Percentiles rank a stretch among this genome's conserved stretches.
These are phyloP conservation scores for Blastobotrys raffinosifermentans DNA, from an alignment of 1,139 yeast species.

Conservation along the genomic window DNA sequence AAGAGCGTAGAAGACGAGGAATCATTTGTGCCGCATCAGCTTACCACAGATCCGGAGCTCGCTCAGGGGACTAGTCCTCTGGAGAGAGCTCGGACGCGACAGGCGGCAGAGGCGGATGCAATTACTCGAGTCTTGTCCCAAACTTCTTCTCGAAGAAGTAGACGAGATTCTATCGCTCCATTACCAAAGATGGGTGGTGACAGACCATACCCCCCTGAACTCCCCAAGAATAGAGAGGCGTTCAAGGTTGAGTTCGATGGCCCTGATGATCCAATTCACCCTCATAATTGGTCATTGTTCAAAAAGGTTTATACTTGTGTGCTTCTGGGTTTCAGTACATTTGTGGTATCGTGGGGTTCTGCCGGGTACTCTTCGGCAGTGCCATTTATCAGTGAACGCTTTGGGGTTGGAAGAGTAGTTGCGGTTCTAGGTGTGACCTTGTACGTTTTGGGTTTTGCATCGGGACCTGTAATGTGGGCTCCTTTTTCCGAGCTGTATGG, in stretches of 20 bases:
- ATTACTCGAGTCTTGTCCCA: conserved; percentile 7
- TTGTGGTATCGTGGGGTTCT: conserved; percentile 33
- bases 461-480: conserved; percentile 76
- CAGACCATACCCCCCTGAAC: too few species aligned
- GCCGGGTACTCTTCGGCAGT: conserved; percentile 32
- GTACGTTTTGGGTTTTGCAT: conserved; percentile 72
- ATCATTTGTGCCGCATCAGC: too few species aligned
- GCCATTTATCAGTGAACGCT: conserved; percentile 18
- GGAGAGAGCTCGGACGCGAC: neutral
- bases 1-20: too few species aligned
- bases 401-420: conserved; percentile 15
- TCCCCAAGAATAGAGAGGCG: conserved; percentile 6
- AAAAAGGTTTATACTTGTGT: conserved; percentile 28
- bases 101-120: conserved; percentile 1
- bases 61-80: too few species aligned
- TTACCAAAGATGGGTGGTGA: too few species aligned
- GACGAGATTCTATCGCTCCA: conserved; percentile 1
- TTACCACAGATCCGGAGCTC: too few species aligned
- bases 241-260: conserved; percentile 40
- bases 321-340: conserved; percentile 28
- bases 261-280: conserved; percentile 40
- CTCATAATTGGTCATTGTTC: conserved; percentile 37
- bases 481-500: conserved; percentile 75
- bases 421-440: conserved; percentile 55
- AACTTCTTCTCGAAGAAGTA: conserved; percentile 5